Evolutionary conservation across 2,329 filamentous ascomycete species (phyloP).

Genomic region (Bipolaris sorokiniana): DNA sequence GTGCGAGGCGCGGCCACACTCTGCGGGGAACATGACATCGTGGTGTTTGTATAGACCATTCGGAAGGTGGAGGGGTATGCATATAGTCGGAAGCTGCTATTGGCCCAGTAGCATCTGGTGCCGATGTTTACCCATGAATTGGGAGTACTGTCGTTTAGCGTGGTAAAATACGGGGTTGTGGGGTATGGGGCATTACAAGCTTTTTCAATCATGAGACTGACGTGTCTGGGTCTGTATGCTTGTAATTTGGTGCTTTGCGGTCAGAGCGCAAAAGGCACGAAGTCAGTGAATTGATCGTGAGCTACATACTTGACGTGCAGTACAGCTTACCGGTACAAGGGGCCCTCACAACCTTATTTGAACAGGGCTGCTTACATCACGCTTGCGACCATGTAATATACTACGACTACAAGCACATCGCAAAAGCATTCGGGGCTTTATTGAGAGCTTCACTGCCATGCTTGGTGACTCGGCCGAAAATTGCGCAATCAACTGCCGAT

Average conservation of each 20-base stretch:
- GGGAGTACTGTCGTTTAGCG: conserved; percentile 4
- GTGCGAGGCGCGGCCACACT: conserved; percentile 6
- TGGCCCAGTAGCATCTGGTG: not conserved
- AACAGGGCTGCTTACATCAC: not conserved
- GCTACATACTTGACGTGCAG: not conserved
- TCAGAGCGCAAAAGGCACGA: not conserved
- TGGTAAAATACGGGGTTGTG: conserved; percentile 7
- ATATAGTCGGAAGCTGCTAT: not conserved
- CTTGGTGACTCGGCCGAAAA: conserved; percentile 5
- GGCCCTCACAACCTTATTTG: not conserved
- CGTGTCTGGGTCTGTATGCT: not conserved
- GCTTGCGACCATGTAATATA: not conserved
- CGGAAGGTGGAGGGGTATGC: conserved; percentile 6
- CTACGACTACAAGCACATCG: no score
- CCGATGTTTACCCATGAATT: conserved; percentile 8
- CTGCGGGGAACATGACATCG: conserved; percentile 16
- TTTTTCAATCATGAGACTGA: not conserved
- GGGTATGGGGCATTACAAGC: conserved; percentile 13
- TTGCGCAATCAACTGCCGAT: not conserved
- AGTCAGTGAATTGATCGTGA: not conserved
- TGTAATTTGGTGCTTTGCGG: not conserved
- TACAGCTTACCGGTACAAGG: not conserved
- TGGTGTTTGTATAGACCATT: conserved; percentile 5
- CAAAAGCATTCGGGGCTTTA: not conserved
- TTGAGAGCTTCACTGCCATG: not conserved